Conservation (phyloP, 208 protist genomes). For the Acanthamoeba polyphaga region DNA sequence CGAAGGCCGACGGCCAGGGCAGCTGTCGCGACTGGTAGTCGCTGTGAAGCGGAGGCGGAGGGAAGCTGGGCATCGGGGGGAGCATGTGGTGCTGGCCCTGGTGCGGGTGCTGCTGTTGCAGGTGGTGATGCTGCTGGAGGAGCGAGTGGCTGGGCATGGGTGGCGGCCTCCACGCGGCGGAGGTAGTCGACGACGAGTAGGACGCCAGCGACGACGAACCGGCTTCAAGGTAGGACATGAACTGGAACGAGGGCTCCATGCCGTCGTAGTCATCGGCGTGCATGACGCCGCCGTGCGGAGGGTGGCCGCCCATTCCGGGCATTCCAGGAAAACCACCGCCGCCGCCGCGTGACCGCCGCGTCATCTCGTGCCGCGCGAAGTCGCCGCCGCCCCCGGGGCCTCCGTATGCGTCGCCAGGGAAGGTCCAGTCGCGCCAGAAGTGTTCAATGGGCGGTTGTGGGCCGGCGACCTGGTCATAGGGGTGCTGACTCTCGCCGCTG, state of each 20-base stretch:
- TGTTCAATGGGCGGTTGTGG: neutral
- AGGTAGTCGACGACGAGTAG: neutral
- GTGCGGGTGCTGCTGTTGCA: neutral
- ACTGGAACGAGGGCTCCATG: neutral
- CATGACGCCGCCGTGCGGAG: neutral
- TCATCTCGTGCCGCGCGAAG: too few relatives aligned
- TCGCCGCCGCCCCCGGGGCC: neutral
- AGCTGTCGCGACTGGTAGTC: neutral
- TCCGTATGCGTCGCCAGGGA: neutral
- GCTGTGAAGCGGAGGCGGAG: neutral
- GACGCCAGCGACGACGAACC: neutral
- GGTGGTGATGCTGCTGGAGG: too few relatives aligned
- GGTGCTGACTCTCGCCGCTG: neutral
- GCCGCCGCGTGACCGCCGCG: too few relatives aligned
- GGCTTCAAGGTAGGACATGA: neutral
- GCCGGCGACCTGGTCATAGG: neutral
- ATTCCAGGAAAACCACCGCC: too few relatives aligned
- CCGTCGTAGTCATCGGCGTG: neutral
- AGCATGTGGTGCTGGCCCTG: neutral
- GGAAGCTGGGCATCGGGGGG: neutral
- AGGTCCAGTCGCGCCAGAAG: constrained; percentile 51
- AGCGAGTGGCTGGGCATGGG: neutral
- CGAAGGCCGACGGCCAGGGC: neutral
- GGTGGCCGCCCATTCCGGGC: too few relatives aligned
- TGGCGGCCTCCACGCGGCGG: neutral